Evolutionary conservation across 1,139 yeast species (phyloP).

Genomic region (Sugiyamaella sp.): DNA sequence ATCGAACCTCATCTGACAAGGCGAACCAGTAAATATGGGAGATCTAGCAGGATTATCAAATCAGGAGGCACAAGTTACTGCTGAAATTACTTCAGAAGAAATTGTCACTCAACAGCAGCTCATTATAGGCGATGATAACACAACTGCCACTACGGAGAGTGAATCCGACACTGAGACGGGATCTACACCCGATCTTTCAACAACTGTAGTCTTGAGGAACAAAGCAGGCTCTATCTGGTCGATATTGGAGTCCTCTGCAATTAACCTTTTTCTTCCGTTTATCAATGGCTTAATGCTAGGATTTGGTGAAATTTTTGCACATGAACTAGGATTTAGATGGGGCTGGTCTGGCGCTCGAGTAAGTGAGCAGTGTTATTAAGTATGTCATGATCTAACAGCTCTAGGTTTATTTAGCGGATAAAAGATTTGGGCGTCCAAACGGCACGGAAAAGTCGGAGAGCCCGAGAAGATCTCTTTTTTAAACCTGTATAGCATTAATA

Average conservation of each 20-base stretch:
- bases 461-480: conserved; percentile 10
- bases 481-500: conserved; percentile 7
- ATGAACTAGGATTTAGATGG: conserved; percentile 81
- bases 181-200: conserved; percentile 12
- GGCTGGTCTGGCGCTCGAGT: conserved; percentile 80
- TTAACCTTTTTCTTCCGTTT: conserved; percentile 83
- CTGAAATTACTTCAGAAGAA: neutral
- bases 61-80: neutral
- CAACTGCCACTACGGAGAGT: conserved; percentile 13
- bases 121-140: conserved; percentile 5
- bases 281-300: conserved; percentile 96
- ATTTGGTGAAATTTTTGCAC: conserved; percentile 93
- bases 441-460: conserved; percentile 5
- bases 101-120: neutral
- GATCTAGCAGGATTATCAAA: neutral
- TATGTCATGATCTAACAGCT: conserved; percentile 9
- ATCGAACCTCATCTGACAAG: neutral
- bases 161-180: conserved; percentile 19
- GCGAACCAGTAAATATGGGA: neutral
- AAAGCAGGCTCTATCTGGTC: conserved; percentile 19
- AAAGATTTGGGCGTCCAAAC: conserved; percentile 17
- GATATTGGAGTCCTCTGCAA: conserved; percentile 44
- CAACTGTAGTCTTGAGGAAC: conserved; percentile 1
- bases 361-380: conserved; percentile 3
- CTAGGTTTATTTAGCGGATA: conserved; percentile 23